Evolutionary conservation across 768 basidiomycete genomes (phyloP), one percentile per base, ranked within the genome.

Genomic region (Rhodotorula paludigena): DNA sequence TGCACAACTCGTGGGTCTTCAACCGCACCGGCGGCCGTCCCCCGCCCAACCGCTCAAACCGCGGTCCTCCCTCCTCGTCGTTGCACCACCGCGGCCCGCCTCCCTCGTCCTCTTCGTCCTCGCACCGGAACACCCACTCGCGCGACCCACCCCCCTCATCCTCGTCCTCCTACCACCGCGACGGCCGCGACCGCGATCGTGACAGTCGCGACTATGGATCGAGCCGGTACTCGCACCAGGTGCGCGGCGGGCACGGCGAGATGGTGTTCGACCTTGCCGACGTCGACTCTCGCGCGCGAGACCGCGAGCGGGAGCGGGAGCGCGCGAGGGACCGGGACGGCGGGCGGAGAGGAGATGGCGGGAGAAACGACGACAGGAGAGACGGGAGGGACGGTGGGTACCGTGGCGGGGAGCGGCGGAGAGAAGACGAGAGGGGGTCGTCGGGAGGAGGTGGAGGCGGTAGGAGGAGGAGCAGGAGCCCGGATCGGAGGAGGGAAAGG

Each of bases 1-100:
- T 90, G 56, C 93, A 94, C 77, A 85, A 80, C 16, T 77, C 80
- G 20, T 93, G 90, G 90, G 88, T 76, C 9, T 74, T 59, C 64
- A 57, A 75, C 28, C 55, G 61, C 8, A 76, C 75, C 16, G 75
- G 75, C 18, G 75, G 75, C 11, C 64, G 68, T 20, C 60, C 74
- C 1, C 75, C 74, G 5, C 75, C 90, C 8, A 92, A 90, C 79
- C 81, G 88, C 64, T 84, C 87, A 63, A 84, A 82, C 74, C 79
- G 84, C 71, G 25, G 54, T 66, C 42, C 73, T 78, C 73, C 56
- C 44, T 35, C 48, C n/a, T 32, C 49, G 15, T 35, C 44, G 25
- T 44, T n/a, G 14, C 10, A 30, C n/a, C n/a, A n/a, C n/a, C n/a
- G n/a, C n/a, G n/a, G n/a, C n/a, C n/a, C n/a, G n/a, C n/a, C n/a